Percentiles rank a stretch among this genome's conserved stretches.
phyloP scores from a whole-genome alignment of 495 filamentous ascomycete genomes.

The Penicillium maclennaniae region DNA sequence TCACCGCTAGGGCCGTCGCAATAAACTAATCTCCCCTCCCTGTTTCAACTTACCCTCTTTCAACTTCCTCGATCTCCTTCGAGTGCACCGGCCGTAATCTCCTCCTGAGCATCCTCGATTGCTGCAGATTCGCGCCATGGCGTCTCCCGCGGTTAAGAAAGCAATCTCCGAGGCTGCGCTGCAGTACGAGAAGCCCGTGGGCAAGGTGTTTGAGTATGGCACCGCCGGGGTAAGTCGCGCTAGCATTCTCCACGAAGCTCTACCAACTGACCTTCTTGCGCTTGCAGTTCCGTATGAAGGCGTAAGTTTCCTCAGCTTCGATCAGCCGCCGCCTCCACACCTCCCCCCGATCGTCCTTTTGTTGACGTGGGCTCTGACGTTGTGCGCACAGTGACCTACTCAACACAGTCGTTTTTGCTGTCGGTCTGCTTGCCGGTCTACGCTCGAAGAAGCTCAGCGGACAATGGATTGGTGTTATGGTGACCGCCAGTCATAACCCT shows the following conservation, averaged over 20 bases:
- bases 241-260: constrained; percentile 5
- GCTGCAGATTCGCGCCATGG: constrained; percentile 34
- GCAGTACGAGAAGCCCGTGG: constrained; percentile 62
- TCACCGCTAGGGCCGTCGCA: constrained; percentile 36
- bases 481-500: constrained; percentile 97
- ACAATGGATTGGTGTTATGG: constrained; percentile 95
- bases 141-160: constrained; percentile 42
- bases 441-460: constrained; percentile 84
- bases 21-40: constrained; percentile 34
- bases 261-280: constrained; percentile 15
- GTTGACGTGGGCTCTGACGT: constrained; percentile 30
- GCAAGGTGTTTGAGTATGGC: constrained; percentile 80
- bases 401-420: constrained; percentile 86
- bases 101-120: constrained; percentile 7
- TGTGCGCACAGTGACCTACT: constrained; percentile 49
- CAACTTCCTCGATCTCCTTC: constrained; percentile 2
- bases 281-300: constrained; percentile 71
- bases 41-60: constrained; percentile 18
- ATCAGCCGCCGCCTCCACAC: constrained; percentile 38
- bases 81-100: not conserved
- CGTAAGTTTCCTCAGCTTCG: constrained; percentile 49
- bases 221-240: constrained; percentile 74
- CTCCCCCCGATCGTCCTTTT: constrained; percentile 34
- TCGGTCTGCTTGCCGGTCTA: constrained; percentile 84
- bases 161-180: constrained; percentile 43